Conservation (phyloP, 2,329 filamentous ascomycete genomes). For the Hypoxylon sp. region DNA sequence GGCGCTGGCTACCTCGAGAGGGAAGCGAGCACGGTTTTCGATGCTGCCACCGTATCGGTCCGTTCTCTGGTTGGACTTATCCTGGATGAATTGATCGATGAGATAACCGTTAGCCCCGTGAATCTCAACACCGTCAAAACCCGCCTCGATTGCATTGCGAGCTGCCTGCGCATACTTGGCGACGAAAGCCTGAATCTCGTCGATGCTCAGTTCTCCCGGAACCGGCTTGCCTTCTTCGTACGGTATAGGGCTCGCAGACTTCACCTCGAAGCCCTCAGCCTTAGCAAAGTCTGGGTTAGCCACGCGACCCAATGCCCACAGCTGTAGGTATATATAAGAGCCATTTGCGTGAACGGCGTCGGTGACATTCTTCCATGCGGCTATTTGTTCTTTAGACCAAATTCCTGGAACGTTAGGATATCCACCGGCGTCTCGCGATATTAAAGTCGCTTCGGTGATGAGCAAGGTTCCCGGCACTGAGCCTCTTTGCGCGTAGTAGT, state of each 20-base stretch:
- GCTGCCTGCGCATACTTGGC: constrained; percentile 69
- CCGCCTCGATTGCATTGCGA: constrained; percentile 71
- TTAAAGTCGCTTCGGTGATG: constrained; percentile 69
- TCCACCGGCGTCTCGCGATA: constrained; percentile 63
- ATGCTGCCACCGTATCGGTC: constrained; percentile 50
- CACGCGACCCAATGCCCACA: constrained; percentile 71
- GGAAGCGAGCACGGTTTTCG: constrained; percentile 58
- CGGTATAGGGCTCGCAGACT: constrained; percentile 54
- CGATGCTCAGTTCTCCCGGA: constrained; percentile 74
- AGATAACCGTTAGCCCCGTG: constrained; percentile 69
- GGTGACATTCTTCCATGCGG: constrained; percentile 70
- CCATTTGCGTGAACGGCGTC: constrained; percentile 72
- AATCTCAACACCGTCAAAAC: constrained; percentile 72
- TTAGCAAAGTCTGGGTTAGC: constrained; percentile 53
- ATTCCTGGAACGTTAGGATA: constrained; percentile 67
- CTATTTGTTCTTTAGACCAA: constrained; percentile 66
- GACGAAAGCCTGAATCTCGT: constrained; percentile 77
- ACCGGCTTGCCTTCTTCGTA: constrained; percentile 46
- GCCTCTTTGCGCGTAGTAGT: constrained; percentile 52
- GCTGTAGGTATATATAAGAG: constrained; percentile 70
- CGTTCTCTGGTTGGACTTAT: constrained; percentile 44
- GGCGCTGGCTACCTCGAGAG: constrained; percentile 64
- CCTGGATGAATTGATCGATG: constrained; percentile 68
- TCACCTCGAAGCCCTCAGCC: constrained; percentile 41
- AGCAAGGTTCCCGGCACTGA: constrained; percentile 59